Percentiles rank a stretch among this genome's conserved stretches.
phyloP scores from a whole-genome alignment of 1,284 basidiomycete species.

The Porogramme epimiltina region DNA sequence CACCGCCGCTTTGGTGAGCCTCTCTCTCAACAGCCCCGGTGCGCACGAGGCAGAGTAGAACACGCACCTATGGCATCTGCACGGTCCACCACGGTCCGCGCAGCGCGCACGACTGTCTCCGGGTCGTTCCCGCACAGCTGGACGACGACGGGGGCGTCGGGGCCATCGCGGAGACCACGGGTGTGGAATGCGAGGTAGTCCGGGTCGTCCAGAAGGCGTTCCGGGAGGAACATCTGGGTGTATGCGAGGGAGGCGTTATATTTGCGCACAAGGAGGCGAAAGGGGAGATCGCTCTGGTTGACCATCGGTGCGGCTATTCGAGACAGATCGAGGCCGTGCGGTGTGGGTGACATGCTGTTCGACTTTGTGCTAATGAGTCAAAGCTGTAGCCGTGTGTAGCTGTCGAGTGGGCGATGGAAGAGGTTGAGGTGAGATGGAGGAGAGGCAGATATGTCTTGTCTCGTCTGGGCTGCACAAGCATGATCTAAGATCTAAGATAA shows the following conservation, averaged over 20 bases:
- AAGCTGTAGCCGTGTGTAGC: too few species aligned
- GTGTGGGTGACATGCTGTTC: neutral
- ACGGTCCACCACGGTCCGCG: slow-evolving; percentile 51
- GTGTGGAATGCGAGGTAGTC: slow-evolving; percentile 60
- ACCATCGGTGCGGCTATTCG: slow-evolving; percentile 63
- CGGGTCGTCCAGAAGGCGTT: slow-evolving; percentile 56
- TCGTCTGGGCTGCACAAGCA: too few species aligned
- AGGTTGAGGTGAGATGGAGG: too few species aligned
- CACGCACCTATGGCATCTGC: slow-evolving; percentile 70
- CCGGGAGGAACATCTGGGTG: slow-evolving; percentile 72
- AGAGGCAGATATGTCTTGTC: too few species aligned
- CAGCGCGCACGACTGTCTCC: slow-evolving; percentile 57
- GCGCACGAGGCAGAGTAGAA: neutral
- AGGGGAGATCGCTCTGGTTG: slow-evolving; percentile 73
- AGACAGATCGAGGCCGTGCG: slow-evolving; percentile 4
- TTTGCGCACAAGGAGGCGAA: slow-evolving; percentile 56
- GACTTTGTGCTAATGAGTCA: too few species aligned
- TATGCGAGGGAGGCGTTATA: slow-evolving; percentile 66
- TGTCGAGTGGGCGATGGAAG: too few species aligned
- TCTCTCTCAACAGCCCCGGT: neutral
- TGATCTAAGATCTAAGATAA: too few species aligned
- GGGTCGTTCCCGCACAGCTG: slow-evolving; percentile 75
- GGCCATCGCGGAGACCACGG: slow-evolving; percentile 13
- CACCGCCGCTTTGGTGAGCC: slow-evolving; percentile 12
- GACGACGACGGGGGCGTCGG: slow-evolving; percentile 56